These are phyloP conservation scores for Ashbya aceris DNA, from an alignment of 1,139 yeast species.

Conservation along the genomic window DNA sequence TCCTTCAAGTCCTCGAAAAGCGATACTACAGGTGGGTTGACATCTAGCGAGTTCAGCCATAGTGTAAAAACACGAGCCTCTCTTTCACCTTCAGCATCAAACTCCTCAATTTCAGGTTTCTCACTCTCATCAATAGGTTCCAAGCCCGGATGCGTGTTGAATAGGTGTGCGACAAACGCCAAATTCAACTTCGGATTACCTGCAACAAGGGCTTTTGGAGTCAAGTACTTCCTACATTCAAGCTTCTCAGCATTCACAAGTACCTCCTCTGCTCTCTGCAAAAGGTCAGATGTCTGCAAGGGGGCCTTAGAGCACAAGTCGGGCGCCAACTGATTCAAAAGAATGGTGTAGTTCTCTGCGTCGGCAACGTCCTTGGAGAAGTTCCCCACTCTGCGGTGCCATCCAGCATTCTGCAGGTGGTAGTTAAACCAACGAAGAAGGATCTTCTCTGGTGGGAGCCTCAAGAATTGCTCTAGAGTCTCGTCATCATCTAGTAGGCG, in stretches of 20 bases:
- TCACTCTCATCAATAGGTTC: constrained; percentile 93
- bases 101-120: constrained; percentile 79
- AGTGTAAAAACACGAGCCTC: constrained; percentile 97
- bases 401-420: constrained; percentile 89
- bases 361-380: constrained; percentile 84
- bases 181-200: constrained; percentile 95
- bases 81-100: constrained; percentile 99
- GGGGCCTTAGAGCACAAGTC: constrained; percentile 75
- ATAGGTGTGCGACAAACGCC: constrained; percentile 94
- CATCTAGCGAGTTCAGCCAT: constrained; percentile 95
- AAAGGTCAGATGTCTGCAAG: constrained; percentile 60
- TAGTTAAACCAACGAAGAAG: constrained; percentile 95
- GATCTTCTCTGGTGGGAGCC: constrained; percentile 96
- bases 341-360: constrained; percentile 89
- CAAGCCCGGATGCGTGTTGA: constrained; percentile 93
- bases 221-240: constrained; percentile 87
- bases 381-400: constrained; percentile 76
- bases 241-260: constrained; percentile 80
- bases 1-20: constrained; percentile 92
- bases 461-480: constrained; percentile 88
- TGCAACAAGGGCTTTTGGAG: constrained; percentile 85
- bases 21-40: constrained; percentile 86
- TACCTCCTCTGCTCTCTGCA: constrained; percentile 79
- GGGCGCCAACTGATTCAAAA: constrained; percentile 83
- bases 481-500: constrained; percentile 93